These are phyloP conservation scores for Tephrocybe sp. DNA, from an alignment of 768 basidiomycete species.

Conservation along the genomic window DNA sequence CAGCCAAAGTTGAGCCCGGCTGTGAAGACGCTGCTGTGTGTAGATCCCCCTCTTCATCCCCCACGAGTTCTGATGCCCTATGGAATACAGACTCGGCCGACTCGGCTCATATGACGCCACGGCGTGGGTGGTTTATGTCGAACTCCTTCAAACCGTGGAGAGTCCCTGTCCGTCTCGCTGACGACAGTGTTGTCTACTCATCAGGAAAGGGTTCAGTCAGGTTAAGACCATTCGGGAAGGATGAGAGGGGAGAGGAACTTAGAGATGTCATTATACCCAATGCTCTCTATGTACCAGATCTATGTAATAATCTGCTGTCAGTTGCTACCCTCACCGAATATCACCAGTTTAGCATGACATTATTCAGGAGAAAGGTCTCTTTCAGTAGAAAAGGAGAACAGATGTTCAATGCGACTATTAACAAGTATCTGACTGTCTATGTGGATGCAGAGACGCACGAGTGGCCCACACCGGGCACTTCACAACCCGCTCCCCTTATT, in stretches of 20 bases:
- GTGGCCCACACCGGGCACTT: no score
- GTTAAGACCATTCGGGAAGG: not conserved
- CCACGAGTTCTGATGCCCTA: not conserved
- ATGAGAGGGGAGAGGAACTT: not conserved
- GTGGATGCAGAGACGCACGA: no score
- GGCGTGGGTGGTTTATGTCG: not conserved
- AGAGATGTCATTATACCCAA: constrained; percentile 11
- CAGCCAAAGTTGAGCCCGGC: not conserved
- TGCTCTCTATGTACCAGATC: constrained; percentile 10
- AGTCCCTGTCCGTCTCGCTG: not conserved
- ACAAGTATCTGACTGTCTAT: not conserved
- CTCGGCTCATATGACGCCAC: not conserved
- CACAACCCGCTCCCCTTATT: no score
- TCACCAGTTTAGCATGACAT: not conserved
- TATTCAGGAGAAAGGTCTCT: not conserved
- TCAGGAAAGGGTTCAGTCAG: not conserved
- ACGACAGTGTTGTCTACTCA: not conserved
- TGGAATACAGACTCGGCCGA: not conserved
- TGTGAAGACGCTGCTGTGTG: not conserved
- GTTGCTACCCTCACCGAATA: not conserved
- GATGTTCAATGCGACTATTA: not conserved
- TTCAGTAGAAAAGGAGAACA: not conserved
- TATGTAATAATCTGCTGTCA: constrained; percentile 10
- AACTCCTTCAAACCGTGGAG: not conserved
- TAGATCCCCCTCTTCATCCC: not conserved